phyloP scores from a whole-genome alignment of 305 asterid genomes.

The Stenogyne calaminthoides region DNA sequence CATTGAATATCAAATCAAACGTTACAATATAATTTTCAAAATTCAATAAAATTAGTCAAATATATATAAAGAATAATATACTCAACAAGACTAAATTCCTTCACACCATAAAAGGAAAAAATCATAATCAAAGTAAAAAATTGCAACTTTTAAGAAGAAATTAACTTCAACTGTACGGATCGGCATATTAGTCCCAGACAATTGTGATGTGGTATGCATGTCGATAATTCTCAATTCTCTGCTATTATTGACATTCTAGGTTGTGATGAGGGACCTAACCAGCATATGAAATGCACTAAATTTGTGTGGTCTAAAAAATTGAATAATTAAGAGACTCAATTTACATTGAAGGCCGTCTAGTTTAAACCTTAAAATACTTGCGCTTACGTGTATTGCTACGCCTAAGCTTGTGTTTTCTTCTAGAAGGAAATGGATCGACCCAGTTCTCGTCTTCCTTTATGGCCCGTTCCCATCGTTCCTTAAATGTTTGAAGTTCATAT shows the following conservation, averaged over 20 bases:
- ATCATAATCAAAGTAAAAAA: neutral
- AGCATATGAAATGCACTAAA: neutral
- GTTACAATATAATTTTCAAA: too few relatives aligned
- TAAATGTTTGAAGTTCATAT: constrained; percentile 64
- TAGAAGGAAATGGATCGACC: constrained; percentile 73
- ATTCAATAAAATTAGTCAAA: too few relatives aligned
- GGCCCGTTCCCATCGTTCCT: constrained; percentile 86
- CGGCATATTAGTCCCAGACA: neutral
- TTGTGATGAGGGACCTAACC: neutral
- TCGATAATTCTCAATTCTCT: neutral
- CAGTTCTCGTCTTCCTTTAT: constrained; percentile 66
- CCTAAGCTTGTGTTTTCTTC: constrained; percentile 40
- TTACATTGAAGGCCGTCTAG: constrained; percentile 18
- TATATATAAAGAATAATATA: too few relatives aligned
- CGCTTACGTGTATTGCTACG: constrained; percentile 32
- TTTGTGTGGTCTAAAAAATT: constrained; percentile 13
- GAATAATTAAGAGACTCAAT: neutral
- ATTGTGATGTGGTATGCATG: neutral
- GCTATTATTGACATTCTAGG: neutral
- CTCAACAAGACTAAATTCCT: neutral
- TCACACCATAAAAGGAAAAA: neutral
- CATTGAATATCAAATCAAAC: too few relatives aligned
- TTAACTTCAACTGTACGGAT: neutral
- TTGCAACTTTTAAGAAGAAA: neutral
- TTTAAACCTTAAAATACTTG: constrained; percentile 30